phyloP scores from a whole-genome alignment of 2,329 filamentous ascomycete species.

The Aspergillus sp. region DNA sequence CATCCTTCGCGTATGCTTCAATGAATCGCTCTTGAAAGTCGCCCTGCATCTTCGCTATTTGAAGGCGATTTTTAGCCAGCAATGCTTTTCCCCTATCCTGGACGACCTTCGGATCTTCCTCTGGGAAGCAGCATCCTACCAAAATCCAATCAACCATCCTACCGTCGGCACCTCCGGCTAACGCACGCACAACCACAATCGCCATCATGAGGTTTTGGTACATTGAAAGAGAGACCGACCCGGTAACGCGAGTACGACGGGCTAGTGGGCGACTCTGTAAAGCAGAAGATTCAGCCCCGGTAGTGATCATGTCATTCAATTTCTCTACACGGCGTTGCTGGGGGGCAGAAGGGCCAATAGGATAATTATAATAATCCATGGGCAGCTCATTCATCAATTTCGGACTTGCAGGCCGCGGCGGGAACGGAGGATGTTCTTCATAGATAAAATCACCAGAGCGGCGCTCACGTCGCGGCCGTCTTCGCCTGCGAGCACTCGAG shows the following conservation, averaged over 20 bases:
- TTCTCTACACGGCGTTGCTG: conserved; percentile 30
- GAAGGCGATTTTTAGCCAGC: conserved; percentile 37
- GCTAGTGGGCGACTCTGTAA: conserved; percentile 16
- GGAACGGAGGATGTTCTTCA: not conserved
- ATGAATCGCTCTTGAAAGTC: conserved; percentile 49
- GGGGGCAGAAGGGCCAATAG: not conserved
- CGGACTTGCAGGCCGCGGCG: not conserved
- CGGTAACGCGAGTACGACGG: conserved; percentile 25
- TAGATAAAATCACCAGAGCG: not conserved
- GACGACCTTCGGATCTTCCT: conserved; percentile 39
- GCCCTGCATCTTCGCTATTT: conserved; percentile 45
- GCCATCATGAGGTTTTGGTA: conserved; percentile 41
- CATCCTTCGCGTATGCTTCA: conserved; percentile 44
- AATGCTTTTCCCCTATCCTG: conserved; percentile 39
- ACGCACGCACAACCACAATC: conserved; percentile 45
- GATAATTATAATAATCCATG: not conserved
- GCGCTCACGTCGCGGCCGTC: too few species aligned
- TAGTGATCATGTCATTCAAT: conserved; percentile 21
- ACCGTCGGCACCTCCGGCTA: conserved; percentile 47
- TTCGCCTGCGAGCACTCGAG: not conserved
- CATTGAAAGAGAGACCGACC: conserved; percentile 27
- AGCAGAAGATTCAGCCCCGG: conserved; percentile 5
- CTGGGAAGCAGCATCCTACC: conserved; percentile 44
- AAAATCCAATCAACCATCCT: conserved; percentile 47
- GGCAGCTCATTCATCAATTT: not conserved